Base-by-base conservation (phyloP, 2,329 filamentous ascomycete species). In the Plenodomus tracheiphilus region DNA sequence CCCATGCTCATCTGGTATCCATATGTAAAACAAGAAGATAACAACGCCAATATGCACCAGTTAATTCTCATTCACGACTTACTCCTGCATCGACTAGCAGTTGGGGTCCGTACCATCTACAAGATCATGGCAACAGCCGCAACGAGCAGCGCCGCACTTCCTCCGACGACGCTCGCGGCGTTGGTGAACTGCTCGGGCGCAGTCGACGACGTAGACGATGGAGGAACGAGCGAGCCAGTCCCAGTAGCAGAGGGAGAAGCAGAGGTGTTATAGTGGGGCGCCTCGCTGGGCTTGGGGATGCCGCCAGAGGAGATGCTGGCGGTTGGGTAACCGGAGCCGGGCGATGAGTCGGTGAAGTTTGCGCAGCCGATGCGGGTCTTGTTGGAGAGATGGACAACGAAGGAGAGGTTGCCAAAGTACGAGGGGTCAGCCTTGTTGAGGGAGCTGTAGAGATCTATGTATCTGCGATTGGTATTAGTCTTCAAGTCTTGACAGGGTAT, bases 351-450 rank as follows among this genome's bases (percentile, higher is more conserved):
- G 35, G 58, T 68, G 64, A 84, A 83, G 68, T 83, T 83, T 49
- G 78, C 82, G 71, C 82, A 85, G 22, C 78, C 77, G 59, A 84
- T 73, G 53, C 79, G 77, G 7, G 77, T 80, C 55, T 75, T 76
- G 68, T 84, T 80, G 42, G 74, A 66, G 39, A 70, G 72, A 58
- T 84, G 81, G 35, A 85, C 65, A 36, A 84, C 81, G 46, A 84
- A 64, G 39, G 77, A 81, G 37, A 77, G 73, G 60, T 81, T 77
- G 41, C 81, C 81, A 48, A 84, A 75, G 68, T 77, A 84, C 21
- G 79, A 70, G n/a, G 62, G 62, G 32, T 69, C 65, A 10, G 64
- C 66, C 0, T 69, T 62, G 28, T 64, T 59, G 38, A 76, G 78
- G 22, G 81, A 77, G 32, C 79, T 53, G 69, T 77, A 85, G 32